Percentiles rank a stretch among this genome's conserved stretches.
phyloP scores from a whole-genome alignment of 495 filamentous ascomycete species.

The Pyrenula massariospora region DNA sequence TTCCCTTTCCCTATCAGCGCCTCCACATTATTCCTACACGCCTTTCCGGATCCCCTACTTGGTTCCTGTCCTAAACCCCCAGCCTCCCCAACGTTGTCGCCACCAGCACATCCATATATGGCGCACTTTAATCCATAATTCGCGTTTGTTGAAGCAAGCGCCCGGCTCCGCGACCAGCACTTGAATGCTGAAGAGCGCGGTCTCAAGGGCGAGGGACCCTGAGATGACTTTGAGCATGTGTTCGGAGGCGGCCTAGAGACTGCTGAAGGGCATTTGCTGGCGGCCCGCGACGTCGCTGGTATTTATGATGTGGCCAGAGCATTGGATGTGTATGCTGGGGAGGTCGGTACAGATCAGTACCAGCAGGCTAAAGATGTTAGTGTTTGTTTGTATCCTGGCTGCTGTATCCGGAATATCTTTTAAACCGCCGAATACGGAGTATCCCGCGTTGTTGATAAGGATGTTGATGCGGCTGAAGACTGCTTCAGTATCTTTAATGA shows the following conservation, averaged over 20 bases:
- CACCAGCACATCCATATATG: too few relatives aligned
- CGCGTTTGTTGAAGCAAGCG: slow-evolving; percentile 5
- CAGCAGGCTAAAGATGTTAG: slow-evolving; percentile 32
- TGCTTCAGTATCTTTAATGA: slow-evolving; percentile 16
- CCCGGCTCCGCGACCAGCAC: slow-evolving; percentile 34
- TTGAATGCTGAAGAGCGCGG: slow-evolving; percentile 28
- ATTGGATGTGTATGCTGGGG: slow-evolving; percentile 27
- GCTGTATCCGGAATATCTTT: slow-evolving; percentile 18
- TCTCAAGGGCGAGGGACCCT: slow-evolving; percentile 19
- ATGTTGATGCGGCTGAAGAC: slow-evolving; percentile 33
- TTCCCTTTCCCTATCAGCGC: too few relatives aligned
- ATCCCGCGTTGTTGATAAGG: slow-evolving; percentile 37
- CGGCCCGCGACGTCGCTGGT: slow-evolving; percentile 17
- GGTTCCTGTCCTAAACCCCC: slow-evolving; percentile 1
- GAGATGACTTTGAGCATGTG: slow-evolving; percentile 17
- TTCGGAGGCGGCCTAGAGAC: slow-evolving; percentile 31
- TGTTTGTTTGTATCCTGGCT: slow-evolving; percentile 18
- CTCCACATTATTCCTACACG: too few relatives aligned
- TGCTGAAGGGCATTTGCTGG: slow-evolving; percentile 9
- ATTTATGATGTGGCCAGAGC: slow-evolving; percentile 27
- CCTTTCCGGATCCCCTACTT: slow-evolving; percentile 10
- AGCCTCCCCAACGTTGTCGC: too few relatives aligned
- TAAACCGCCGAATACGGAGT: slow-evolving; percentile 25
- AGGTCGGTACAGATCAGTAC: slow-evolving; percentile 29
- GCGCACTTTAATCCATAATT: slow-evolving; percentile 1